Evolutionary conservation across 164 flowering plant genomes (phyloP), one percentile per base, ranked within the genome.

Genomic region (Nymphaea colorata): DNA sequence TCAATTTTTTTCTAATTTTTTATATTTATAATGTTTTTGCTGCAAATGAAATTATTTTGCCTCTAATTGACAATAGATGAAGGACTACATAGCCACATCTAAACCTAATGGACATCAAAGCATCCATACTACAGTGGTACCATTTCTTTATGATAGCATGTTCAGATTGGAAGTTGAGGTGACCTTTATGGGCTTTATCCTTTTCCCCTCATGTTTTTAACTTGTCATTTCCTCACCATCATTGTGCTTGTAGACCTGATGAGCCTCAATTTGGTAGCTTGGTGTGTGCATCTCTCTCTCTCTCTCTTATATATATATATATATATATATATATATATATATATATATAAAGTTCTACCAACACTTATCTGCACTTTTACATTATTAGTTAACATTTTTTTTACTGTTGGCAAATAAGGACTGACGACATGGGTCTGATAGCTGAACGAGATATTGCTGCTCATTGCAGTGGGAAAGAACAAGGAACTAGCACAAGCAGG

Each of bases 361-460:
- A 3, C 12, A 14, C 12, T 51, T 47, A 7, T 8, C 55, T 51
- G 4, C 55, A 51, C 12, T n/a, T 14, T 51, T 8, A 51, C 12
- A 8, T 51, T 51, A 51, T 14, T 51, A 51, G n/a, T 51, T 51
- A 51, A 14, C 7, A 8, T n/a, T n/a, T 51, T n/a, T n/a, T 69
- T 68, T 44, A 44, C 64, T 63, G 36, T 66, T 76, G 72, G 68
- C 86, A 93, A 97, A 88, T 94, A 67, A 84, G 96, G 79, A 90
- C 96, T 64, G 97, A 91, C 76, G 99, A 87, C 80, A 94, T 94
- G 99, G 87, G 91, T 79, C 80, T 94, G 76, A 94, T 94, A 69
- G 97, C 97, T 67, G 90, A 91, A 79, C 87, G 99, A 80, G 99
- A 97, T 66, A 90, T 94, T 79, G 97, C 99, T 79, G 84, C 97